Conservation (phyloP, 208 protist species). For the Crithidia expoeki region DNA sequence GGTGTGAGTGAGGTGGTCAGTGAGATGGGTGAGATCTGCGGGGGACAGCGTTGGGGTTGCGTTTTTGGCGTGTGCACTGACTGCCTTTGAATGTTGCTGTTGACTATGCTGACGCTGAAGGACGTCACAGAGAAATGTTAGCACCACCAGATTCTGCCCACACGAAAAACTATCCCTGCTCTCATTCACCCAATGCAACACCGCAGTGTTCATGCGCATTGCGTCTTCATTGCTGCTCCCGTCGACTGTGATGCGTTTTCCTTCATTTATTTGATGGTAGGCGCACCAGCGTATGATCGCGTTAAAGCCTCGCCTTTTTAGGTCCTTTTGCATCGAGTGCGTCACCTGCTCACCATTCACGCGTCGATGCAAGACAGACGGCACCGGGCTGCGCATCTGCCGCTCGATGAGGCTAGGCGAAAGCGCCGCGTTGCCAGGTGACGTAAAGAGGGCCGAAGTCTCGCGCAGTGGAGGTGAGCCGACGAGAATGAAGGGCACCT, state of each 20-base stretch:
- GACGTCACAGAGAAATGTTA: constrained; percentile 77
- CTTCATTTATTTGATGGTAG: constrained; percentile 44
- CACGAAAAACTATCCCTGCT: constrained; percentile 55
- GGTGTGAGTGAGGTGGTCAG: constrained; percentile 3
- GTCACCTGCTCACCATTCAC: not conserved
- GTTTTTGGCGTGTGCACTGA: too few species aligned
- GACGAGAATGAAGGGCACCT: constrained; percentile 30
- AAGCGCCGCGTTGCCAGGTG: not conserved
- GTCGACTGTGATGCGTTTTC: too few species aligned
- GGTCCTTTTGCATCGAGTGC: constrained; percentile 24
- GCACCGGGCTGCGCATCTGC: constrained; percentile 9
- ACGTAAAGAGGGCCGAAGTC: constrained; percentile 16
- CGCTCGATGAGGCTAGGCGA: not conserved
- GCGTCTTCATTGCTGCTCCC: not conserved
- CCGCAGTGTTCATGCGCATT: constrained; percentile 40
- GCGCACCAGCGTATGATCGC: constrained; percentile 69
- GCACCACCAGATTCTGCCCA: constrained; percentile 71
- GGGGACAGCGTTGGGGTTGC: too few species aligned
- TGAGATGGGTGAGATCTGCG: not conserved
- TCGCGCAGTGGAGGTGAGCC: constrained; percentile 22
- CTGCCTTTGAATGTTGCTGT: too few species aligned
- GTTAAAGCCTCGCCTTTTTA: constrained; percentile 67
- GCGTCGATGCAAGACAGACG: not conserved
- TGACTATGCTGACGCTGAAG: constrained; percentile 15
- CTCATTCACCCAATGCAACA: constrained; percentile 59